Percentiles rank a stretch among this genome's conserved stretches.
Evolutionary conservation across 1,284 basidiomycete species (phyloP).

Genomic region (Moesziomyces sp.): DNA sequence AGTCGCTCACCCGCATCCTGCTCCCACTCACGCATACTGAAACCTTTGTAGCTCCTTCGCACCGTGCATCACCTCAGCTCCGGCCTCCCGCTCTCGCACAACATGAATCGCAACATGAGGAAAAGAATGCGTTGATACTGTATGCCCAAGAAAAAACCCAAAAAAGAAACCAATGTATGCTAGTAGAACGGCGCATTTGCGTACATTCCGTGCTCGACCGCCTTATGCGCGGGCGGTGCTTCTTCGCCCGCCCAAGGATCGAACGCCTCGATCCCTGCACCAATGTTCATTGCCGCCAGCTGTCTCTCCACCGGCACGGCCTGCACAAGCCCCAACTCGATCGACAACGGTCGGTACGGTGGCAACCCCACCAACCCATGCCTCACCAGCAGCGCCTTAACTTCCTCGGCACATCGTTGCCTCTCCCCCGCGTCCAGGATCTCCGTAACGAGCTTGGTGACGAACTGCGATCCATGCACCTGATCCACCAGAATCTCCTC

Average conservation of each 20-base stretch:
- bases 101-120: too few species aligned
- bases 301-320: constrained; percentile 7
- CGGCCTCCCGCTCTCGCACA: too few species aligned
- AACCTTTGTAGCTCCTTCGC: too few species aligned
- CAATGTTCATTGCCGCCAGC: constrained; percentile 9
- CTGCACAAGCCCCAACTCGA: constrained; percentile 81
- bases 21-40: too few species aligned
- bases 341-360: constrained; percentile 88
- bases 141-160: background rate
- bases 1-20: too few species aligned
- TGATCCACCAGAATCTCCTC: constrained; percentile 81
- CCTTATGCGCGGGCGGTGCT: background rate
- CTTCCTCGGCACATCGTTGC: constrained; percentile 75
- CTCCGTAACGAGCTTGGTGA: constrained; percentile 86
- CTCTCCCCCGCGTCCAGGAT: constrained; percentile 77
- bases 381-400: constrained; percentile 50
- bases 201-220: background rate
- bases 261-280: background rate
- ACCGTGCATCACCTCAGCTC: too few species aligned
- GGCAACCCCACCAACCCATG: constrained; percentile 62
- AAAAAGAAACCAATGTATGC: background rate
- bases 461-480: constrained; percentile 86
- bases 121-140: too few species aligned
- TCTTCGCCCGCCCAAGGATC: constrained; percentile 20
- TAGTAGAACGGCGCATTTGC: too few species aligned